Base-by-base conservation (phyloP, 768 basidiomycete species). In the Agaricus blazei region DNA sequence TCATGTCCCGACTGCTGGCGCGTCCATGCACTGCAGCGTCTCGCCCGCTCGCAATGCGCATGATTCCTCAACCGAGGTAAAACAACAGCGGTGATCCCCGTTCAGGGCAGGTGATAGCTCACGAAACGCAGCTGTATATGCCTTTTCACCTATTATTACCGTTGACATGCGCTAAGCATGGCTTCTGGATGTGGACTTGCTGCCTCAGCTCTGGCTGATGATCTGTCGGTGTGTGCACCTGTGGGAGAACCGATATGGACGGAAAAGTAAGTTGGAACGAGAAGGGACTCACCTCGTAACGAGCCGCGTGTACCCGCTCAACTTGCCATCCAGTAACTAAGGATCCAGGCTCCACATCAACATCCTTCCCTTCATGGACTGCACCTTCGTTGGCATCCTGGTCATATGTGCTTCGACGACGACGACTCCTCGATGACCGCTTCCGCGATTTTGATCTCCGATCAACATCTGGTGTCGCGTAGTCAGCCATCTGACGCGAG, bases 201-300 rank as follows among this genome's bases (percentile, higher is more conserved):
- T 44, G 48, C 31, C 48, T 49, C 31, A 43, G 41, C 15, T 44
- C 42, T 29, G 48, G 41, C 48, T 44, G 54, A 44, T 56, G 48
- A 36, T 56, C 31, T n/a, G 42, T 48, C n/a, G 54, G 54, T 12
- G 54, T 55, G 3, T 28, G 54, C 48, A 55, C 54, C 54, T 55
- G 40, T 34, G 31, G n/a, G 43, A 34, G 3, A 40, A 55, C 23
- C 48, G 41, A 34, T 56, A 23, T 19, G 26, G 38, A 24, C 29
- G 48, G 27, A 41, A 56, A 50, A 50, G 50, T 49, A 49, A 44
- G 31, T 29, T 42, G 9, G 1, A 19, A 19, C 23, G 15, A 26
- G 28, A 31, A 31, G 46, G 23, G 41, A n/a, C 65, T 60, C 52
- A 68, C 67, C 66, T 67, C 64, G 52, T 59, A 65, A 27, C 56